Conservation (phyloP, 2,329 filamentous ascomycete genomes). For the Venturiaceae sp. region DNA sequence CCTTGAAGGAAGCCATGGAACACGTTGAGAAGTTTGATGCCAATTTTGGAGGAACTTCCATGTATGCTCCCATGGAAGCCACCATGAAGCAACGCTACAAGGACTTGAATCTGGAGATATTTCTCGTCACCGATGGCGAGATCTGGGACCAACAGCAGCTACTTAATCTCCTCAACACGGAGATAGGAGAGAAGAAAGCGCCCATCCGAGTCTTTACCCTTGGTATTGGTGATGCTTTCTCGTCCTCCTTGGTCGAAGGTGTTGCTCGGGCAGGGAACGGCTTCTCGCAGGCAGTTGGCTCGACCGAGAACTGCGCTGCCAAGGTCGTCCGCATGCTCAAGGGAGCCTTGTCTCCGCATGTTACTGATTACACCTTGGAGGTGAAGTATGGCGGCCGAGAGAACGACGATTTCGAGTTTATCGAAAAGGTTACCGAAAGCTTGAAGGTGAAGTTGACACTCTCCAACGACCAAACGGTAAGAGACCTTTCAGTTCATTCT, state of each 20-base stretch:
- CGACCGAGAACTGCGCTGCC: conserved; percentile 55
- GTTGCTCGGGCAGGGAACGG: conserved; percentile 49
- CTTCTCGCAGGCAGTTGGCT: conserved; percentile 50
- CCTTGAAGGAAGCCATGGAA: conserved; percentile 31
- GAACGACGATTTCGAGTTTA: conserved; percentile 43
- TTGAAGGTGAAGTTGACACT: conserved; percentile 28
- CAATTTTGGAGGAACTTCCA: conserved; percentile 45
- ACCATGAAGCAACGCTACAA: conserved; percentile 36
- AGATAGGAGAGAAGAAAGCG: conserved; percentile 28
- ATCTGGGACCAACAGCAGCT: conserved; percentile 40
- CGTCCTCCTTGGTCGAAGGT: conserved; percentile 48
- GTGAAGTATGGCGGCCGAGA: conserved; percentile 43
- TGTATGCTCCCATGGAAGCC: conserved; percentile 36
- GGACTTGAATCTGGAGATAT: conserved; percentile 40
- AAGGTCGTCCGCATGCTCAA: conserved; percentile 69
- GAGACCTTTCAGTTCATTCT: background rate
- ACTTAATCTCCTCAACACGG: conserved; percentile 37
- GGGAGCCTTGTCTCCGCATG: conserved; percentile 56
- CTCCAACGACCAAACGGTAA: conserved; percentile 10
- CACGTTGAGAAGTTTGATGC: conserved; percentile 34
- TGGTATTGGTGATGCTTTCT: conserved; percentile 45
- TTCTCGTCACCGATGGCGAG: conserved; percentile 48
- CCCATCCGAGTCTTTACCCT: conserved; percentile 47
- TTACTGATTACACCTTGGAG: conserved; percentile 54
- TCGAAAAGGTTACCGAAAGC: conserved; percentile 47